Conservation (phyloP, 2,329 filamentous ascomycete genomes). For the Diplodia intermedia region DNA sequence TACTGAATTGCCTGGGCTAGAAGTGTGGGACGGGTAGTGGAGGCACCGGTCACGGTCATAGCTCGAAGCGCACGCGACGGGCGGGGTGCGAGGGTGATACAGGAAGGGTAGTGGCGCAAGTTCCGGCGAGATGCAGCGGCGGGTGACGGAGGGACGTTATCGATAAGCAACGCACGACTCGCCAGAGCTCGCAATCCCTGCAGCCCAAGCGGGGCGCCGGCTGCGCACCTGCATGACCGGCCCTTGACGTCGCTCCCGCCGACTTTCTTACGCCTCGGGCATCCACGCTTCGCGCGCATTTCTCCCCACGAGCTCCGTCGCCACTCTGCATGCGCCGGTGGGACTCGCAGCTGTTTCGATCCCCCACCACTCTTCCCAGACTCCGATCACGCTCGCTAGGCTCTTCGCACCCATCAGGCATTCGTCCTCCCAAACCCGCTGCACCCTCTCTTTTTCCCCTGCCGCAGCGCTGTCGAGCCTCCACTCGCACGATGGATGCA, state of each 20-base stretch:
- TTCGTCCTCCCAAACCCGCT: not conserved
- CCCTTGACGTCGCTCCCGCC: conserved; percentile 20
- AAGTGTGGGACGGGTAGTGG: not conserved
- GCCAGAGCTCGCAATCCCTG: conserved; percentile 19
- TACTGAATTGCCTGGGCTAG: conserved; percentile 1
- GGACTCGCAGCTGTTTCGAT: not conserved
- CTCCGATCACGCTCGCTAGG: not conserved
- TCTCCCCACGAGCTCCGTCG: not conserved
- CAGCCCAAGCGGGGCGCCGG: conserved; percentile 12
- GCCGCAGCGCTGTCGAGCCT: not conserved
- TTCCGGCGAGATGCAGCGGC: conserved; percentile 35
- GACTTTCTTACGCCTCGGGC: conserved; percentile 27
- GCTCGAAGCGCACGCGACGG: not conserved
- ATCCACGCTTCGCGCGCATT: conserved; percentile 13
- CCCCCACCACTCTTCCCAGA: not conserved
- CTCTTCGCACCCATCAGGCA: not conserved
- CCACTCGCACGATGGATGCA: conserved; percentile 41
- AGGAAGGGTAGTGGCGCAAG: not conserved
- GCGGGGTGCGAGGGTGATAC: not conserved
- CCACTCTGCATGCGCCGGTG: conserved; percentile 11
- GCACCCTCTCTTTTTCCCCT: not conserved
- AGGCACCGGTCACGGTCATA: not conserved
- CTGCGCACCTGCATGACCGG: conserved; percentile 13
- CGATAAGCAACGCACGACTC: conserved; percentile 6
- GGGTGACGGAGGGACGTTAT: not conserved